Conservation (phyloP, 768 basidiomycete genomes). For the Crepidotus variabilis region DNA sequence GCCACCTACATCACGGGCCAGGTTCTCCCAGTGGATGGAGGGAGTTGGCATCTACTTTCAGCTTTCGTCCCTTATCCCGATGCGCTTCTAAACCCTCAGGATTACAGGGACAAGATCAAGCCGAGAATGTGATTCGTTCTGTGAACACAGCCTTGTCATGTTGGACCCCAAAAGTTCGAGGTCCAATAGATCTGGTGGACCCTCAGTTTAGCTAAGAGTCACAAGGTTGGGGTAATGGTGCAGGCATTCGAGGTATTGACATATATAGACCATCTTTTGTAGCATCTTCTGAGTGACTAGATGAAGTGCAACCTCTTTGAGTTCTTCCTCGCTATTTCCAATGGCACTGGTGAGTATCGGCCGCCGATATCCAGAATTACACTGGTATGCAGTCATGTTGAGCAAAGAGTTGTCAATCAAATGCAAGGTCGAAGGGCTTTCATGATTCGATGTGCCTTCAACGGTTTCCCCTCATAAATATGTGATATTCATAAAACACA, state of each 20-base stretch:
- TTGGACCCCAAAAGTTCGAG: background rate
- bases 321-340: no score
- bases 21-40: constrained; percentile 71
- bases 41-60: constrained; percentile 47
- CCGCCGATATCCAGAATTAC: no score
- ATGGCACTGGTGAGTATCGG: no score
- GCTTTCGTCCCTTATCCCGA: constrained; percentile 58
- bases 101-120: constrained; percentile 48
- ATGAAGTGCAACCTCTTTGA: background rate
- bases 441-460: no score
- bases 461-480: no score
- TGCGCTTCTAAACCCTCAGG: constrained; percentile 56
- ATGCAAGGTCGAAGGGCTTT: no score
- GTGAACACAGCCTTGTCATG: background rate
- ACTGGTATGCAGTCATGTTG: no score
- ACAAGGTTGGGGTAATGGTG: background rate
- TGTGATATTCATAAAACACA: no score
- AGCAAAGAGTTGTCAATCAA: no score
- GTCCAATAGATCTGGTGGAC: background rate
- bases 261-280: background rate
- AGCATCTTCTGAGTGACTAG: background rate
- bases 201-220: background rate
- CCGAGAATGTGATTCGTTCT: constrained; percentile 33
- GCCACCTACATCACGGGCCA: constrained; percentile 77
- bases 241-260: background rate